A percentile compares a stretch with the other conserved stretches of the same genome.
phyloP scores from a whole-genome alignment of 345 rosid genomes.

The Balakata baccata region DNA sequence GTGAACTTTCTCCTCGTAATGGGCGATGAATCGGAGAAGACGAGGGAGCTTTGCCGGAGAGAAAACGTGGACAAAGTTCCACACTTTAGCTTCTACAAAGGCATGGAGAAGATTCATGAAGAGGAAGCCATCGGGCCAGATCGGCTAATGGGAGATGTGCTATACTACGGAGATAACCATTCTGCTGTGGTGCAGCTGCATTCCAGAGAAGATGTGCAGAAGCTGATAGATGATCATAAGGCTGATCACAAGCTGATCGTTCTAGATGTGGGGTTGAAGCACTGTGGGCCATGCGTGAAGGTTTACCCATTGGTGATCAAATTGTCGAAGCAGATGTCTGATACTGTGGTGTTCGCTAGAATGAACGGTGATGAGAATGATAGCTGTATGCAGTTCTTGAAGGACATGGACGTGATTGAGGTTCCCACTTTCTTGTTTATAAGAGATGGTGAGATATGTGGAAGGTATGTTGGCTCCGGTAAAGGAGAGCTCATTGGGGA shows the following conservation, averaged over 20 bases:
- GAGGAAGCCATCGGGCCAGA: slow-evolving; percentile 91
- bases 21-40: slow-evolving; percentile 86
- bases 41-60: slow-evolving; percentile 62
- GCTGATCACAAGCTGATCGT: slow-evolving; percentile 67
- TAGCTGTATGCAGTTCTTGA: slow-evolving; percentile 83
- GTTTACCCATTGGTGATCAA: slow-evolving; percentile 86
- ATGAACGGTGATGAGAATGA: slow-evolving; percentile 97
- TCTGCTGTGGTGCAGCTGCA: slow-evolving; percentile 80
- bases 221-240: slow-evolving; percentile 63
- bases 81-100: slow-evolving; percentile 86
- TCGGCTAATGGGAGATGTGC: slow-evolving; percentile 70
- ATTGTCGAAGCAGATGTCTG: slow-evolving; percentile 72
- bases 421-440: slow-evolving; percentile 91
- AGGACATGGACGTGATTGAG: slow-evolving; percentile 76
- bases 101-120: slow-evolving; percentile 84
- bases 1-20: slow-evolving; percentile 74
- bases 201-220: slow-evolving; percentile 64
- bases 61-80: slow-evolving; percentile 77
- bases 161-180: slow-evolving; percentile 93
- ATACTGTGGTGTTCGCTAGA: slow-evolving; percentile 69
- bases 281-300: slow-evolving; percentile 92
- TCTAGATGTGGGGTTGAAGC: slow-evolving; percentile 84
- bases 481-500: slow-evolving; percentile 96
- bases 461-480: slow-evolving; percentile 89
- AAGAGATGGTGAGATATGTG: slow-evolving; percentile 63